These are phyloP conservation scores for Candida albicans DNA, from an alignment of 1,139 yeast species.

Conservation along the genomic window DNA sequence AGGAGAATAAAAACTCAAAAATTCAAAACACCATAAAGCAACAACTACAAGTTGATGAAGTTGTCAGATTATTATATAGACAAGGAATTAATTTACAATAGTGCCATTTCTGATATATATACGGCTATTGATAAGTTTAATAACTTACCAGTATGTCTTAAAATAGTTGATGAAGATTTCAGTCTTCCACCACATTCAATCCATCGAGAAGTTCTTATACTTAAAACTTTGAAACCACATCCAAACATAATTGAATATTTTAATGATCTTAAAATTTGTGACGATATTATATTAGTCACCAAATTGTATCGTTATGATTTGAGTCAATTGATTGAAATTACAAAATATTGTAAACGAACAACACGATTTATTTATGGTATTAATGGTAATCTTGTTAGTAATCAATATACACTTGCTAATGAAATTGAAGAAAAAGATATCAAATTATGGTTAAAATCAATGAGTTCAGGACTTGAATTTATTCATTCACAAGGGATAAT, in stretches of 20 bases:
- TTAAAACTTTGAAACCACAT: constrained; percentile 23
- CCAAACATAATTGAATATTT: constrained; percentile 22
- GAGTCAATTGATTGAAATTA: constrained; percentile 21
- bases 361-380: constrained; percentile 8
- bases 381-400: neutral
- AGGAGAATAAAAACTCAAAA: neutral
- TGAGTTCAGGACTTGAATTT: constrained; percentile 24
- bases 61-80: constrained; percentile 18
- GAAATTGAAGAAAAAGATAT: constrained; percentile 12
- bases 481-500: constrained; percentile 58
- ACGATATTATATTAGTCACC: constrained; percentile 38
- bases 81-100: constrained; percentile 28
- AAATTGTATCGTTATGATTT: constrained; percentile 32
- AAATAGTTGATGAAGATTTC: constrained; percentile 42
- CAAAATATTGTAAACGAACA: constrained; percentile 13
- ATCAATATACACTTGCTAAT: constrained; percentile 7
- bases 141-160: constrained; percentile 29
- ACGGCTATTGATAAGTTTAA: constrained; percentile 20
- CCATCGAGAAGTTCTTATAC: constrained; percentile 30
- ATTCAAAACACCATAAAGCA: neutral
- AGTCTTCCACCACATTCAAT: constrained; percentile 40
- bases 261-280: constrained; percentile 25
- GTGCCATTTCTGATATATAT: constrained; percentile 40
- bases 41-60: constrained; percentile 6
- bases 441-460: constrained; percentile 19